A percentile compares a stretch with the other conserved stretches of the same genome.
Evolutionary conservation across 2,329 filamentous ascomycete genomes (phyloP).

Genomic region (Aspergillus sojae): DNA sequence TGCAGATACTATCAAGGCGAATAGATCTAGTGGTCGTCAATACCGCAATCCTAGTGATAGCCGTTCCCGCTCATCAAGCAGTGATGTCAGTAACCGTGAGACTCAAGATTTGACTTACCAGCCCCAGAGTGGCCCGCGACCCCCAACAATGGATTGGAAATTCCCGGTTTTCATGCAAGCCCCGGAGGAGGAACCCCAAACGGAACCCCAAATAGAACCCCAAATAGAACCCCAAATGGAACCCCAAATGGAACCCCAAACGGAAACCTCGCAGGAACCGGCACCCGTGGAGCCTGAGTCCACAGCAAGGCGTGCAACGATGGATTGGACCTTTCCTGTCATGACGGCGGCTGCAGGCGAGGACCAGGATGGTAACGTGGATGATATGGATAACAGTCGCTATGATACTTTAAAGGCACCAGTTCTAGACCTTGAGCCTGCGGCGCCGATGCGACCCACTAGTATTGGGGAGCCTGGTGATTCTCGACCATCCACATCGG

Average conservation of each 20-base stretch:
- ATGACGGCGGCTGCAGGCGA: conserved; percentile 32
- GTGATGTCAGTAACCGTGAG: conserved; percentile 29
- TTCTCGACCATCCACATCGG: conserved; percentile 43
- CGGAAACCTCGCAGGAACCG: conserved; percentile 10
- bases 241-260: conserved; percentile 1
- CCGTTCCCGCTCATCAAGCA: conserved; percentile 36
- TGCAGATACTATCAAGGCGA: conserved; percentile 59
- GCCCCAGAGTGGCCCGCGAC: conserved; percentile 41
- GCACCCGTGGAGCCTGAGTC: conserved; percentile 17
- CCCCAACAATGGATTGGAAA: conserved; percentile 52
- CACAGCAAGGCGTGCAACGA: conserved; percentile 44
- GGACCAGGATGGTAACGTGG: conserved; percentile 6
- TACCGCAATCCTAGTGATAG: conserved; percentile 40
- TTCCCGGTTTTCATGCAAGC: conserved; percentile 41
- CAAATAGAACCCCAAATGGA: background rate
- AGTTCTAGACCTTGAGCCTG: conserved; percentile 19
- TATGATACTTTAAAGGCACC: conserved; percentile 38
- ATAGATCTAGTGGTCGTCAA: conserved; percentile 52
- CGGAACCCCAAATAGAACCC: too few relatives aligned
- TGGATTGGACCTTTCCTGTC: conserved; percentile 59
- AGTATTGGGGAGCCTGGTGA: conserved; percentile 30
- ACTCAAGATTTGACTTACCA: conserved; percentile 34
- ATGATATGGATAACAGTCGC: conserved; percentile 23
- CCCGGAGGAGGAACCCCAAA: conserved; percentile 12
- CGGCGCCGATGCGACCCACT: conserved; percentile 16